Percentiles rank a stretch among this genome's conserved stretches.
These are phyloP conservation scores for Urostyla sp. DNA, from an alignment of 73 alveolate species.

Conservation along the genomic window DNA sequence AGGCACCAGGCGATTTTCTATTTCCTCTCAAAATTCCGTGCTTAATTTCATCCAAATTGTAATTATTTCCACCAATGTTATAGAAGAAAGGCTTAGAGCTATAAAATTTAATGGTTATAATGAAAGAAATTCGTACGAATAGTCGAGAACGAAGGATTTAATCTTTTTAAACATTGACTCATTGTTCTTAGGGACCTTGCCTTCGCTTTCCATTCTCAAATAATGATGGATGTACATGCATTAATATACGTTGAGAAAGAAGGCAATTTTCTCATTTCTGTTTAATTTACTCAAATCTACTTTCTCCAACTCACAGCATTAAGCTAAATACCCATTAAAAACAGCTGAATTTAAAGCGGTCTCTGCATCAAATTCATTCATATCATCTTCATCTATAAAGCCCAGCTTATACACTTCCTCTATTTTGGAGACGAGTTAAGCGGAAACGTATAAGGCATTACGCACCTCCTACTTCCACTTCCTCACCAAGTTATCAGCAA, in stretches of 20 bases:
- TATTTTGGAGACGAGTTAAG: slow-evolving; percentile 25
- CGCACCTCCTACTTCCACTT: slow-evolving; percentile 62
- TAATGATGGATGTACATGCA: slow-evolving; percentile 73
- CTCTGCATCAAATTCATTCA: slow-evolving; percentile 45
- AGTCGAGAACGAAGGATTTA: slow-evolving; percentile 10
- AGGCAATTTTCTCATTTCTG: slow-evolving; percentile 58
- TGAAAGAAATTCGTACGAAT: too few relatives aligned
- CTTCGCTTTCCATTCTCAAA: slow-evolving; percentile 57
- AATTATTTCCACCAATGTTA: slow-evolving; percentile 62
- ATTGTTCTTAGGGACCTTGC: too few relatives aligned
- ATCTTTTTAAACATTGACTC: slow-evolving; percentile 5
- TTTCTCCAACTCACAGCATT: slow-evolving; percentile 55
- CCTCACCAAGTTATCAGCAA: slow-evolving; percentile 66
- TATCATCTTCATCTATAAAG: slow-evolving; percentile 28
- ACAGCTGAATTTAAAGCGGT: slow-evolving; percentile 56
- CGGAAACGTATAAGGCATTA: slow-evolving; percentile 60
- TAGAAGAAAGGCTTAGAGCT: slow-evolving; percentile 64
- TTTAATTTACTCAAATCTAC: slow-evolving; percentile 42
- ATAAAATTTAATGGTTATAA: background rate
- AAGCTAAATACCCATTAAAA: slow-evolving; percentile 38
- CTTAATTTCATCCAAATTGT: slow-evolving; percentile 78
- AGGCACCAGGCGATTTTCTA: slow-evolving; percentile 58
- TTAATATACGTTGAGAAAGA: slow-evolving; percentile 75
- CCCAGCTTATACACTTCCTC: slow-evolving; percentile 35
- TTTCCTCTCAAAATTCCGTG: slow-evolving; percentile 89